Percentiles rank a stretch among this genome's conserved stretches.
Conservation (phyloP, 169 alveolate species). For the Plasmodium cynomolgi region DNA sequence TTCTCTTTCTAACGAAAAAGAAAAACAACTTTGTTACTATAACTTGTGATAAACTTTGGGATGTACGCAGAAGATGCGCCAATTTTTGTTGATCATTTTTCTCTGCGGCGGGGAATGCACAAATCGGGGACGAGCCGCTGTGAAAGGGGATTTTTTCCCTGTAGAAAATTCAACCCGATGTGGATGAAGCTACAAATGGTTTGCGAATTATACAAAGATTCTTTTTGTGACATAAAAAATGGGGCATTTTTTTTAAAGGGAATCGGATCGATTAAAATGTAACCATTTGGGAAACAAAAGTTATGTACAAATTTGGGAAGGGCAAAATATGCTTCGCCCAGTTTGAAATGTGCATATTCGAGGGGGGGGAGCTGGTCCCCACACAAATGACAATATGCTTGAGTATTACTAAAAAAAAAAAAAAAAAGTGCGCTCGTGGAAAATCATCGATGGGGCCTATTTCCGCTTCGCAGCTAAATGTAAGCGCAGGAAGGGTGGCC, state of each 20-base stretch:
- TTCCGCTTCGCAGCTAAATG: neutral
- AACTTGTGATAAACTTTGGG: neutral
- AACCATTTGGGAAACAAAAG: neutral
- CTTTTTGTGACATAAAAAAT: neutral
- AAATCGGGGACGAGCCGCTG: neutral
- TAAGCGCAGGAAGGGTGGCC: neutral
- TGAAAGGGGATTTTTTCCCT: neutral
- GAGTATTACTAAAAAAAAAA: neutral
- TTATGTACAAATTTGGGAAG: conserved; percentile 4
- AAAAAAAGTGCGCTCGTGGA: neutral
- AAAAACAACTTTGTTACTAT: neutral
- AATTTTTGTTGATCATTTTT: neutral
- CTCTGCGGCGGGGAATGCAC: neutral
- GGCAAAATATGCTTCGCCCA: neutral
- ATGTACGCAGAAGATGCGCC: neutral
- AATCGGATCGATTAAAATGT: neutral
- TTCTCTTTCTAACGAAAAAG: neutral
- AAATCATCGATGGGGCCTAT: neutral
- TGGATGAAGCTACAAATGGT: neutral
- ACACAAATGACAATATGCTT: neutral
- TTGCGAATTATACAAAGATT: neutral
- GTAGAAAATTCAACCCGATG: neutral
- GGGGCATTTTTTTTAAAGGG: neutral
- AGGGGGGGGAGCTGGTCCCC: neutral
- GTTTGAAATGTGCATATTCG: neutral